Percentiles rank a stretch among this genome's conserved stretches.
Evolutionary conservation across 2,329 filamentous ascomycete genomes (phyloP).

Genomic region (Bisporella sp.): DNA sequence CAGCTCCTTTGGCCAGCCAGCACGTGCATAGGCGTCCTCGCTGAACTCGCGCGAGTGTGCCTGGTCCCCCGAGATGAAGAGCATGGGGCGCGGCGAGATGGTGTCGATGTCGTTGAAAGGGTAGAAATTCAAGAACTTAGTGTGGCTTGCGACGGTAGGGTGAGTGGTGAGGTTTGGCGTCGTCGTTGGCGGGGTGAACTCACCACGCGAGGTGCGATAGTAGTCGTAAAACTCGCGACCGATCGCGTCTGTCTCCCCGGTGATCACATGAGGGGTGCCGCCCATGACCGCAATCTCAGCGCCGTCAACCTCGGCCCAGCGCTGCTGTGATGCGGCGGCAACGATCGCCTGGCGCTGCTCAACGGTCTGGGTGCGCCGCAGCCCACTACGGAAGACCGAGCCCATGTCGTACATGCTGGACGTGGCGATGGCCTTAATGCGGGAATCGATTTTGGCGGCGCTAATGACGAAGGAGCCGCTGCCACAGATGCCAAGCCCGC

Average conservation of each 20-base stretch:
- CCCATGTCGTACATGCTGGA: conserved; percentile 21
- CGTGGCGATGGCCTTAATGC: conserved; percentile 33
- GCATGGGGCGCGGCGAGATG: neutral
- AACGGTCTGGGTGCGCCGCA: neutral
- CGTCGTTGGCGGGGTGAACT: neutral
- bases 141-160: neutral
- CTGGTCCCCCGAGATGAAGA: neutral
- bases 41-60: neutral
- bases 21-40: neutral
- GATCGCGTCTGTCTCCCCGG: neutral
- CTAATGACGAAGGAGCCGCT: conserved; percentile 30
- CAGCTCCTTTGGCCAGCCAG: neutral
- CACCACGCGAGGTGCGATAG: neutral
- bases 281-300: no score
- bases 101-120: neutral
- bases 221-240: neutral
- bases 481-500: conserved; percentile 32
- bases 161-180: neutral
- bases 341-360: no score
- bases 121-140: neutral
- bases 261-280: neutral
- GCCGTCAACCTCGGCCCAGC: neutral
- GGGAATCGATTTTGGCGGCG: conserved; percentile 30
- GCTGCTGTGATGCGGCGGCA: no score
- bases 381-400: neutral